These are phyloP conservation scores for Petunia hybrid DNA, from an alignment of 305 asterid genomes.

Conservation along the genomic window DNA sequence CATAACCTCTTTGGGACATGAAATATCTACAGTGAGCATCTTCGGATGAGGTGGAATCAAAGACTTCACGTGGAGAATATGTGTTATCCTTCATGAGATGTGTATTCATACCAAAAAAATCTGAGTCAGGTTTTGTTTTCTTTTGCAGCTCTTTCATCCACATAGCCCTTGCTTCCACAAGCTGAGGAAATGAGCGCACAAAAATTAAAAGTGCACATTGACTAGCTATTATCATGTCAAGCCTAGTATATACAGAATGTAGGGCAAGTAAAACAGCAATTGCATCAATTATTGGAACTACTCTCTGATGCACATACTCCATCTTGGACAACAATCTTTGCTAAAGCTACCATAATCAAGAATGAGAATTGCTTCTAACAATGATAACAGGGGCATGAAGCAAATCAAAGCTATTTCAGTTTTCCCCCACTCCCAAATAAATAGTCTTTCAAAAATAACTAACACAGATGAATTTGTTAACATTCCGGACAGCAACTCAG, in stretches of 20 bases:
- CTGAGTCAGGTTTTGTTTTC: slow-evolving; percentile 61
- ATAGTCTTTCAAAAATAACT: not conserved
- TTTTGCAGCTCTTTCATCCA: slow-evolving; percentile 95
- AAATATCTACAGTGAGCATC: slow-evolving; percentile 47
- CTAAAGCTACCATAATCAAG: not conserved
- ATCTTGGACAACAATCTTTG: not conserved
- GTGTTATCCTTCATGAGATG: slow-evolving; percentile 49
- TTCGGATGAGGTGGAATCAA: slow-evolving; percentile 45
- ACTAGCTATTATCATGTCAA: slow-evolving; percentile 12
- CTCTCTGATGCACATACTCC: slow-evolving; percentile 15
- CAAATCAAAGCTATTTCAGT: not conserved
- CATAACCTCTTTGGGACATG: slow-evolving; percentile 41
- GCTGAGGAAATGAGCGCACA: slow-evolving; percentile 47
- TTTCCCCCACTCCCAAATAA: not conserved
- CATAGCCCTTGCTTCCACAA: slow-evolving; percentile 76
- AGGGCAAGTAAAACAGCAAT: not conserved
- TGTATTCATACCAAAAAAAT: slow-evolving; percentile 55
- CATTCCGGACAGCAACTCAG: not conserved
- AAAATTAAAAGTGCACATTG: not conserved
- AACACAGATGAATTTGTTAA: slow-evolving; percentile 5
- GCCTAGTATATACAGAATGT: not conserved
- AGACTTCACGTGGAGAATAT: slow-evolving; percentile 54
- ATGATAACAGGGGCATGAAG: not conserved
- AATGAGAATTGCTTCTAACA: not conserved
- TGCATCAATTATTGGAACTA: not conserved